Evolutionary conservation across 257 asterid genomes (phyloP), one percentile per base, ranked within the genome.

Genomic region (Leonotis leonurus): DNA sequence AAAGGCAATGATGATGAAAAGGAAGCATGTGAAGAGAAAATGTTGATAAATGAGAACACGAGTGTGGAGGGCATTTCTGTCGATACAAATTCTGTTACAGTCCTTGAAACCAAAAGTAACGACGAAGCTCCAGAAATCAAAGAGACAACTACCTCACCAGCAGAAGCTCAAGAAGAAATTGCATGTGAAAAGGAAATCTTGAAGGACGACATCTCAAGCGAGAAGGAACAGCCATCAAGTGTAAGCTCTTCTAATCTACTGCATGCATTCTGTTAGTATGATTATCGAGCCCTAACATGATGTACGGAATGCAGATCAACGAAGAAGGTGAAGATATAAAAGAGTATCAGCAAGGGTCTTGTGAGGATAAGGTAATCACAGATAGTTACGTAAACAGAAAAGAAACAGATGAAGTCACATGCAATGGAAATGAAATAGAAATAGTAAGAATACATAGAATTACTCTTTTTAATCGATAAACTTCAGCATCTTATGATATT

Each of bases 11-110:
- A 25, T 27, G 21, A 27, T 22, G 73, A 69, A 30, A 78, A 68
- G 66, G 83, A 81, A 75, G 65, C 50, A 48, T 36, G 48, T 25
- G 71, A 75, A 45, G 69, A 62, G 3, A 53, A 60, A 62, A 65
- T 20, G 58, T 56, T 61, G 57, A 29, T 35, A 33, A 48, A 37
- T 43, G 60, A 70, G 22, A 70, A 66, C 26, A 49, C 49, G 11
- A 51, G 57, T 33, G 35, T 57, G 45, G 68, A 76, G 72, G 74
- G 66, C 20, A 61, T 51, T 50, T 60, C n/a, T 56, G 48, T 33
- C 46, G 30, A 44, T 69, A 67, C 21, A 39, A 65, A 55, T 73
- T 59, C 69, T 60, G 18, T 24, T 37, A 60, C 32, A 20, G 69
- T 63, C 26, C 36, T 59, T 14, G 46, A 62, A 40, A 50, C 60